These are phyloP conservation scores for Xerophyta viscosa DNA, from an alignment of 106 monocot genomes.

Conservation along the genomic window DNA sequence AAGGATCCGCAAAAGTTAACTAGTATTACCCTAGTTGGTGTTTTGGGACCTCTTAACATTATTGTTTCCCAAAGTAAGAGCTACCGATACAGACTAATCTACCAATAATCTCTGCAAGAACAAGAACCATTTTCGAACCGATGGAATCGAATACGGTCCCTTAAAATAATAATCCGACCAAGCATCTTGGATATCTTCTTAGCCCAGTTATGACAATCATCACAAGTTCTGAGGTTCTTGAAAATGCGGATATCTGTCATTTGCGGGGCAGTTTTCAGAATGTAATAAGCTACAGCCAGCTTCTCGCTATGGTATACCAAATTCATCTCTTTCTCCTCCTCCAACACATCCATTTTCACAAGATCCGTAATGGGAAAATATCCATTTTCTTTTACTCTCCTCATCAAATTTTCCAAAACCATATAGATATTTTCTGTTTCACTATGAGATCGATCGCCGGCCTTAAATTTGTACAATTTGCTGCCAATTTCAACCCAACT, in stretches of 20 bases:
- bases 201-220: slow-evolving; percentile 70
- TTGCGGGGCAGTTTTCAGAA: slow-evolving; percentile 37
- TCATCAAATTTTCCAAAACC: slow-evolving; percentile 21
- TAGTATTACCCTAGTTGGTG: slow-evolving; percentile 64
- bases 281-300: slow-evolving; percentile 47
- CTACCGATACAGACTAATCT: too few species aligned
- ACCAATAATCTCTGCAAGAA: slow-evolving; percentile 69
- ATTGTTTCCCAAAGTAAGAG: too few species aligned
- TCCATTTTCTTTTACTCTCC: slow-evolving; percentile 28
- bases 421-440: slow-evolving; percentile 18
- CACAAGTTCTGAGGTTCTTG: slow-evolving; percentile 56
- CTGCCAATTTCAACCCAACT: slow-evolving; percentile 49
- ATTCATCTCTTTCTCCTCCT: slow-evolving; percentile 66
- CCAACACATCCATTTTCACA: slow-evolving; percentile 41
- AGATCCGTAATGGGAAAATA: slow-evolving; percentile 21
- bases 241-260: slow-evolving; percentile 47
- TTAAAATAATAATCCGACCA: slow-evolving; percentile 29
- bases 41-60: too few species aligned
- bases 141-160: slow-evolving; percentile 63
- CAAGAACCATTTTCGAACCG: slow-evolving; percentile 50
- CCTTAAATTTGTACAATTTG: slow-evolving; percentile 28
- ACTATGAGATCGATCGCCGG: slow-evolving; percentile 29
- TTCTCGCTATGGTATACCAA: slow-evolving; percentile 63
- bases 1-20: slow-evolving; percentile 1
- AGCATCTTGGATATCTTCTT: slow-evolving; percentile 47